These are phyloP conservation scores for Tephrocybe sp. DNA, from an alignment of 768 basidiomycete genomes.

Conservation along the genomic window DNA sequence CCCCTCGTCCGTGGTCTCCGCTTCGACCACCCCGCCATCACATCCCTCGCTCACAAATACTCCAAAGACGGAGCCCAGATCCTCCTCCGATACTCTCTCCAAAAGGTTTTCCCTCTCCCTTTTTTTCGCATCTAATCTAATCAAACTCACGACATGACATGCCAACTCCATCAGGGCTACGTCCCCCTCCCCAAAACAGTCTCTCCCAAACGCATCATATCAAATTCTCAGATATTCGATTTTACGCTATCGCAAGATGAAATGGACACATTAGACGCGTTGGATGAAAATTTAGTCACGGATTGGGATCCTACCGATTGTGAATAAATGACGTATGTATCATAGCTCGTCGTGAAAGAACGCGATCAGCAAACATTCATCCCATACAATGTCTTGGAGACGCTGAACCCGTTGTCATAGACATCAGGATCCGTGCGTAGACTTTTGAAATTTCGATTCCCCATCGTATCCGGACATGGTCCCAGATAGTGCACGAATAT, in stretches of 20 bases:
- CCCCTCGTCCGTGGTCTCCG: constrained; percentile 66
- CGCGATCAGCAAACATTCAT: too few species aligned
- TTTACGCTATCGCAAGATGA: constrained; percentile 54
- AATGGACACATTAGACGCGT: constrained; percentile 44
- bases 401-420: too few species aligned
- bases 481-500: too few species aligned
- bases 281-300: constrained; percentile 54
- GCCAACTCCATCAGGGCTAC: constrained; percentile 42
- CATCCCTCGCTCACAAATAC: constrained; percentile 49
- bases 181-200: constrained; percentile 67
- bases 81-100: constrained; percentile 72
- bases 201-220: constrained; percentile 47
- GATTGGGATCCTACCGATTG: constrained; percentile 41
- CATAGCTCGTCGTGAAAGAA: too few species aligned
- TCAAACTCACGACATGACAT: too few species aligned
- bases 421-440: too few species aligned
- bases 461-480: too few species aligned
- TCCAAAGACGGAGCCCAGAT: constrained; percentile 55
- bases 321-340: too few species aligned
- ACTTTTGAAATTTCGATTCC: too few species aligned
- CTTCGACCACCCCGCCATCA: constrained; percentile 61
- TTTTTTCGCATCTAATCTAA: neutral
- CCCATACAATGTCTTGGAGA: too few species aligned
- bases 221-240: constrained; percentile 62
- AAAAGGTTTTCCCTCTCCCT: constrained; percentile 47